Conservation (phyloP, 2,329 filamentous ascomycete genomes). For the Sporothrix variecibatus region DNA sequence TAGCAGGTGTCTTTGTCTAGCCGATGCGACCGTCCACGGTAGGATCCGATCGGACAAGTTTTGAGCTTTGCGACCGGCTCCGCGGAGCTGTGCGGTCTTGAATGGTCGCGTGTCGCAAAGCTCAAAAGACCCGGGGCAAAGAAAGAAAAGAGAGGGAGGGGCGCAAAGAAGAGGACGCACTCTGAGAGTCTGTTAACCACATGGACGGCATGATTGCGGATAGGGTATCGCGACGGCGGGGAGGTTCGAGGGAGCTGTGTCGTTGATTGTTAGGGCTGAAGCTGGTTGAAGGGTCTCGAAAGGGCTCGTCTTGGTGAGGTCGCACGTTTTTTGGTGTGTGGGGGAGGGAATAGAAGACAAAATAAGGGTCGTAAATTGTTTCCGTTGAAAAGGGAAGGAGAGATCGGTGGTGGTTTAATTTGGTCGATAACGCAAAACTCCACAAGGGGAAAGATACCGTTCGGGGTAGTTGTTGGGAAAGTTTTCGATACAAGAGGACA, state of each 20-base stretch:
- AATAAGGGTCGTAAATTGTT: conserved; percentile 14
- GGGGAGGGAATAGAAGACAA: conserved; percentile 14
- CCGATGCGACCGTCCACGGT: not conserved
- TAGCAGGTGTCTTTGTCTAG: conserved; percentile 32
- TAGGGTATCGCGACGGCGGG: not conserved
- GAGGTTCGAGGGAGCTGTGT: not conserved
- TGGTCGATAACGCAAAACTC: not conserved
- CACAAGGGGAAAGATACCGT: not conserved
- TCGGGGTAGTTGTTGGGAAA: not conserved
- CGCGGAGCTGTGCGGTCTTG: not conserved
- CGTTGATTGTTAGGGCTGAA: not conserved
- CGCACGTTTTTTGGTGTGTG: conserved; percentile 4
- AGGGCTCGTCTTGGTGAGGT: not conserved
- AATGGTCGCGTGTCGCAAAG: conserved; percentile 27
- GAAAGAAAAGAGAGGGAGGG: not conserved
- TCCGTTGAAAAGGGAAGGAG: not conserved
- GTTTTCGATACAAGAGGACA: not conserved
- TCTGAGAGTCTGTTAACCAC: conserved; percentile 96
- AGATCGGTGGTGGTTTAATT: not conserved
- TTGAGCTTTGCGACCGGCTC: conserved; percentile 5
- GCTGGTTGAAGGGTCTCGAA: not conserved
- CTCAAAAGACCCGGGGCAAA: not conserved
- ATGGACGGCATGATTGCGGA: conserved; percentile 70
- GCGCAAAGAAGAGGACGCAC: conserved; percentile 55
- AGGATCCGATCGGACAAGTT: not conserved